Evolutionary conservation across 129 eudicot species (phyloP), one percentile per base, ranked within the genome.

Genomic region (Artemisia argyi): DNA sequence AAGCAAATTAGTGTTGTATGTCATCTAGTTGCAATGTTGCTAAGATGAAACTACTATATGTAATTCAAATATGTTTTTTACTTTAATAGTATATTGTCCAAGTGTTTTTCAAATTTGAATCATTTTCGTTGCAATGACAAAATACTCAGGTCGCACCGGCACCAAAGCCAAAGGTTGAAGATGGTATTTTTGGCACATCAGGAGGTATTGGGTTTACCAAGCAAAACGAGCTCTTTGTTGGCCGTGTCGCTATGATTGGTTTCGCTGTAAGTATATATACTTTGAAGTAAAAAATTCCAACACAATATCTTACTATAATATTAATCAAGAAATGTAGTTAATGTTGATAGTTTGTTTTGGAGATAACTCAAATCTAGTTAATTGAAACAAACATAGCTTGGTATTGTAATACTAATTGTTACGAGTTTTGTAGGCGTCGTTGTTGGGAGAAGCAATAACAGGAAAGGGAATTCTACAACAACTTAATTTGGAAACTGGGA

Each of bases 221-320:
- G 82, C 88, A 86, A 84, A 95, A 95, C 76, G 99, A 95, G 84
- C 91, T 95, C 72, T 95, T 95, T 78, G 99, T 95, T 63, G 99
- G 99, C 18, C 97, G 99, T 54, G 99, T 95, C 11, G 99, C 99
- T 70, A 95, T 95, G 99, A 78, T 95, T 69, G 99, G 99, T 3
- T 95, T 95, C 64, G 99, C 99, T 68, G 99, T 95, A 62, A 86
- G 97, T 20, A 20, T 19, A 44, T 20, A 20, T 19, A 44, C 44
- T 32, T 32, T 32, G 39, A 32, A 39, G 44, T 39, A 39, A 39
- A 39, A 3, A 20, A 20, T 20, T 0, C 2, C 30, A 26, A 26
- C 3, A 26, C 30, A 26, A 26, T 26, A 24, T 24, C 28, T 24
- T 24, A 24, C 28, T 24, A 24, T 24, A 24, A 1, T 1, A 24